These are phyloP conservation scores for Diospyros lotus DNA, from an alignment of 148 eudicot species.

Conservation along the genomic window DNA sequence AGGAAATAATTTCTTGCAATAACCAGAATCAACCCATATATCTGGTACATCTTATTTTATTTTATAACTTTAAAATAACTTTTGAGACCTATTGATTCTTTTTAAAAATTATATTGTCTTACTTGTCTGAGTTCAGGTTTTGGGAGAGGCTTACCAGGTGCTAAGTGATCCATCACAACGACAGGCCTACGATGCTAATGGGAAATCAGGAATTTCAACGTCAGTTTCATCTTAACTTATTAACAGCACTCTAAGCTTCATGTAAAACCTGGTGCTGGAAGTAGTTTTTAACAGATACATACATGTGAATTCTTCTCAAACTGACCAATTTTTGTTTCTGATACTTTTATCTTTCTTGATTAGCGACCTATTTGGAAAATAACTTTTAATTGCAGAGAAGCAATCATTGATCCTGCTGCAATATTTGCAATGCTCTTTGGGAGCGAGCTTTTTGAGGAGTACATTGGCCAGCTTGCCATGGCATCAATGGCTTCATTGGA, in stretches of 20 bases:
- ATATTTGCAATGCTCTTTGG: slow-evolving; percentile 99
- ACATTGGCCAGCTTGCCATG: slow-evolving; percentile 98
- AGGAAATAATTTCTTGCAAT: background rate
- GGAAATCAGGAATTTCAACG: slow-evolving; percentile 95
- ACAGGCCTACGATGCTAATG: slow-evolving; percentile 86
- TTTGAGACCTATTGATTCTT: background rate
- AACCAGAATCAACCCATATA: background rate
- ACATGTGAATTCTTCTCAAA: background rate
- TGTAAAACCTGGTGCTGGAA: background rate
- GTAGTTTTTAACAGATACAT: background rate
- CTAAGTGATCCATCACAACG: slow-evolving; percentile 88
- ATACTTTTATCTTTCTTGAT: background rate
- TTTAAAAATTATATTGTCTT: background rate
- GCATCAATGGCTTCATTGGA: slow-evolving; percentile 99
- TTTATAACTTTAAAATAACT: background rate
- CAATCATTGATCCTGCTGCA: slow-evolving; percentile 96
- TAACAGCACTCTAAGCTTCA: background rate
- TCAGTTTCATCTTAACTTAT: slow-evolving; percentile 35
- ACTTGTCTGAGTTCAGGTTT: slow-evolving; percentile 40
- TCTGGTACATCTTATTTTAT: background rate
- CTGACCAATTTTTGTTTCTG: slow-evolving; percentile 1
- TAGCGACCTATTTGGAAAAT: too few relatives aligned
- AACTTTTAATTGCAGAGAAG: slow-evolving; percentile 47
- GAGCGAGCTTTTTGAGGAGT: slow-evolving; percentile 98
- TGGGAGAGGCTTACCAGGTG: slow-evolving; percentile 99